Evolutionary conservation across 345 rosid species (phyloP), one percentile per base, ranked within the genome.

Genomic region (Citrus hindsii): DNA sequence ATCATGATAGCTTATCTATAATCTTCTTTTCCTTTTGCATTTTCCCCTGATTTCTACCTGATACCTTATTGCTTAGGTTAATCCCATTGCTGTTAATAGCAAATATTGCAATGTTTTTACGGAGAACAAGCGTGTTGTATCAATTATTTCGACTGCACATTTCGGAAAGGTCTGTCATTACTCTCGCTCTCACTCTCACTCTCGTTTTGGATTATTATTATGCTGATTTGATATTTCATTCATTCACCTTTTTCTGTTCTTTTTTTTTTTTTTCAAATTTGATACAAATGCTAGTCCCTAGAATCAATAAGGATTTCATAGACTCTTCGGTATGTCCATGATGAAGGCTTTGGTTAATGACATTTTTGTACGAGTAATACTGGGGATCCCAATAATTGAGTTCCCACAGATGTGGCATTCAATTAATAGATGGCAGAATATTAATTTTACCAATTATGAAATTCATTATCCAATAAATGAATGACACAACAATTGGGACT

Each of bases 11-110:
- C 27, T 38, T 66, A 4, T 27, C 72, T 14, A 10, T 65, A 25
- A 37, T 73, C 75, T 62, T 46, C 38, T 48, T 40, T 24, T 68
- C 69, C 27, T 56, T 37, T 42, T 51, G 59, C 6, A 24, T 67
- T 22, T 18, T 13, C 62, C 78, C 61, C 73, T 62, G 53, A 64
- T 25, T 69, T 67, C 48, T 37, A 27, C 61, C 66, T 61, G 59
- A 8, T 74, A 74, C 35, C 12, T 70, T 80, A 71, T 67, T 77
- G 76, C 76, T 30, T 61, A 95, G 98, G 98, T 95, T 83, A 95
- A 95, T 80, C 98, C 98, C 3, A 92, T 95, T 53, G 99, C 99
- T 24, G 95, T 95, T 56, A 93, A 95, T 77, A 93, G 99, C 86
- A 89, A 91, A 82, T 95, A 95, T 51, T 95, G 99, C 82, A 95